Conservation (phyloP, 2,329 filamentous ascomycete genomes). For the Colletotrichum sojae region DNA sequence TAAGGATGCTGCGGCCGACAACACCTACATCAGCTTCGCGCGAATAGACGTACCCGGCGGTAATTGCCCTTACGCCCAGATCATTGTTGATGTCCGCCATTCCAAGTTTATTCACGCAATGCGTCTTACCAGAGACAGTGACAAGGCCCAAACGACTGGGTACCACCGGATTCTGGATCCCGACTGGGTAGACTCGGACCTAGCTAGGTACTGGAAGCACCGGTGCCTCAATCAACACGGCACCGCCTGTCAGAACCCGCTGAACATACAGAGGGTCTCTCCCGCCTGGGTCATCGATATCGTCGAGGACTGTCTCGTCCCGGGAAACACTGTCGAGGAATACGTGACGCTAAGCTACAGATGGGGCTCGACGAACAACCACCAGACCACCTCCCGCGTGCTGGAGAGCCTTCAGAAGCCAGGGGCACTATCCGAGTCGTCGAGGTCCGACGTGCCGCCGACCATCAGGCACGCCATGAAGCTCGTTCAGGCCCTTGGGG, state of each 20-base stretch:
- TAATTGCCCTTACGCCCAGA: no score
- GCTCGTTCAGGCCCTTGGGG: background rate
- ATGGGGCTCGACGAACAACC: background rate
- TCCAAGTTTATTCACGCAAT: background rate
- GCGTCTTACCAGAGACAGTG: background rate
- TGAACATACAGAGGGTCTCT: background rate
- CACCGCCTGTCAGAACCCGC: background rate
- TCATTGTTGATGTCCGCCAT: no score
- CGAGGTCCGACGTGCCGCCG: background rate
- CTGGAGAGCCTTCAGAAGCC: background rate
- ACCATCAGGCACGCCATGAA: background rate
- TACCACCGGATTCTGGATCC: background rate
- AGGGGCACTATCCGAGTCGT: background rate
- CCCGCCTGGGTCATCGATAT: constrained; percentile 16
- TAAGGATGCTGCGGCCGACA: background rate
- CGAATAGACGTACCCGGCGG: no score
- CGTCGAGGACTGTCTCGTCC: background rate
- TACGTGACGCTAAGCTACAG: background rate
- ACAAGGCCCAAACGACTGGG: background rate
- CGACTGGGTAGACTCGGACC: constrained; percentile 1
- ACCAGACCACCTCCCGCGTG: background rate
- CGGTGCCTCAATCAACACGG: background rate
- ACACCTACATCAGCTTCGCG: background rate
- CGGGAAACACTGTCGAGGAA: background rate
- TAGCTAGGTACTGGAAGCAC: background rate